Conservation (phyloP, 306 rosid species). For the Gillenia trifoliata region DNA sequence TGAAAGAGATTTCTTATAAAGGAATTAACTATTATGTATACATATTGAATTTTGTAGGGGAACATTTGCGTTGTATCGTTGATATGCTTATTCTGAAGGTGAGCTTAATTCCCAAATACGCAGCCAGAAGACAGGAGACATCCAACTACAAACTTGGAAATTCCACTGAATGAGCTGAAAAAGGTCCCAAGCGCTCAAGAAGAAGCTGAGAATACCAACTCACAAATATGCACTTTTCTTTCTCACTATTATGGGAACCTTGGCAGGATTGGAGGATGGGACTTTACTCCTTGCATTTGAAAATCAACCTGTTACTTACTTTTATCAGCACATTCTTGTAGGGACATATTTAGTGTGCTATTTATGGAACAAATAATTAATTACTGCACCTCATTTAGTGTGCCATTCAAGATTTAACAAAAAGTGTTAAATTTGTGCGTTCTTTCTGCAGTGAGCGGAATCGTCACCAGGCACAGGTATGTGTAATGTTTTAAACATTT, state of each 20-base stretch:
- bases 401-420: neutral
- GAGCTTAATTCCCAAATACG: slow-evolving; percentile 29
- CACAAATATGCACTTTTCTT: slow-evolving; percentile 14
- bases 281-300: too few relatives aligned
- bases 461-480: slow-evolving; percentile 55
- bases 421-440: slow-evolving; percentile 14
- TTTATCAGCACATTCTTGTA: neutral
- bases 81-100: slow-evolving; percentile 33
- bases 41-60: slow-evolving; percentile 14
- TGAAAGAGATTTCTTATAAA: too few relatives aligned
- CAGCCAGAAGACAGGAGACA: slow-evolving; percentile 33
- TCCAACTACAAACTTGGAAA: slow-evolving; percentile 31
- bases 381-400: too few relatives aligned
- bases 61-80: slow-evolving; percentile 32
- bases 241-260: slow-evolving; percentile 38
- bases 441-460: slow-evolving; percentile 70
- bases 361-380: too few relatives aligned
- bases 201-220: slow-evolving; percentile 18
- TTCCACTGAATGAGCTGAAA: slow-evolving; percentile 13
- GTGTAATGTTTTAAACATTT: neutral
- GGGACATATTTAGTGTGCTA: neutral
- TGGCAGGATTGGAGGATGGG: slow-evolving; percentile 44
- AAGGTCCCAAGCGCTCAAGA: slow-evolving; percentile 20
- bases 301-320: neutral
- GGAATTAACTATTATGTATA: too few relatives aligned